A percentile compares a stretch with the other conserved stretches of the same genome.
Evolutionary conservation across 495 filamentous ascomycete species (phyloP).

Genomic region (Neurospora terricola): DNA sequence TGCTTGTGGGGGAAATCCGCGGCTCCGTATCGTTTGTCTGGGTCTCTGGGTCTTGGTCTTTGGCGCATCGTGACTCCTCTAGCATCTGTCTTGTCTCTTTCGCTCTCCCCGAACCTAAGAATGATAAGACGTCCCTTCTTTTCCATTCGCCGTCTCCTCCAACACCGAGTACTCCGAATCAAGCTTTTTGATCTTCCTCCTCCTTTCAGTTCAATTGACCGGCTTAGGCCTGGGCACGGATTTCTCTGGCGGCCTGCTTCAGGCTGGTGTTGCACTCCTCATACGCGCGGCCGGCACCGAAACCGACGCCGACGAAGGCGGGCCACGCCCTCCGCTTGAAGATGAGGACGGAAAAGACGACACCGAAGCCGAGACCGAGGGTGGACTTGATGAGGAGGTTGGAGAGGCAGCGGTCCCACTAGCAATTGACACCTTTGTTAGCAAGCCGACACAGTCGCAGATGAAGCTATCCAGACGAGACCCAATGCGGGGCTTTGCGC

Average conservation of each 20-base stretch:
- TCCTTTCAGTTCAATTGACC: neutral
- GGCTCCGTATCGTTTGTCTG: neutral
- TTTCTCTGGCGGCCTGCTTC: slow-evolving; percentile 42
- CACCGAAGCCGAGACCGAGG: slow-evolving; percentile 88
- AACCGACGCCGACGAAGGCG: slow-evolving; percentile 81
- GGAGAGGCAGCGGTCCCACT: slow-evolving; percentile 98
- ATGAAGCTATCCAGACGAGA: neutral
- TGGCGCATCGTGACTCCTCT: neutral
- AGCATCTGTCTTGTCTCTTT: neutral
- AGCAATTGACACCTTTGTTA: slow-evolving; percentile 1
- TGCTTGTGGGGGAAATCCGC: neutral
- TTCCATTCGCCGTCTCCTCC: neutral
- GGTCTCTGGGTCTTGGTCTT: neutral
- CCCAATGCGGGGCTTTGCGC: slow-evolving; percentile 1
- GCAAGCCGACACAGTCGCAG: neutral
- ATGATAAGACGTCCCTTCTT: neutral
- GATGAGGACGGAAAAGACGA: slow-evolving; percentile 94
- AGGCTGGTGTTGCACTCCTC: slow-evolving; percentile 75
- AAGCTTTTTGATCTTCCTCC: neutral
- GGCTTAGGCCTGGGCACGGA: slow-evolving; percentile 33
- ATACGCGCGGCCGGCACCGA: slow-evolving; percentile 91
- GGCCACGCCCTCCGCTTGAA: slow-evolving; percentile 98
- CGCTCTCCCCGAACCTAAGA: neutral
- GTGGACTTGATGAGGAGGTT: slow-evolving; percentile 91
- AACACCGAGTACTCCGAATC: neutral